phyloP scores from a whole-genome alignment of 306 rosid genomes.

The Dalbergia oliveri region DNA sequence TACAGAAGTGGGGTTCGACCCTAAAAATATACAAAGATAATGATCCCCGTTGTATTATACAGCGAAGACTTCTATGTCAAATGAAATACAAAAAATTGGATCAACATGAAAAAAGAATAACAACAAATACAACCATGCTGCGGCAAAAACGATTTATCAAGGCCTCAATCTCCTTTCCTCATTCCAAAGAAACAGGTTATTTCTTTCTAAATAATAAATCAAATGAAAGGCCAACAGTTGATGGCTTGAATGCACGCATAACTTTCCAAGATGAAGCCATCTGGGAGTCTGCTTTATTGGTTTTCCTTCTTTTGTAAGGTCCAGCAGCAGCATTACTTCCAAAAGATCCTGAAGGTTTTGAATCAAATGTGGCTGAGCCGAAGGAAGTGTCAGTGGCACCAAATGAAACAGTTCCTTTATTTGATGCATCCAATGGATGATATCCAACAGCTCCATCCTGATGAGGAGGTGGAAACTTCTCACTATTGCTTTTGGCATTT shows the following conservation, averaged over 20 bases:
- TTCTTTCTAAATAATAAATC: slow-evolving; percentile 63
- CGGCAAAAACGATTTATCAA: slow-evolving; percentile 40
- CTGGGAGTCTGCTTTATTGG: slow-evolving; percentile 53
- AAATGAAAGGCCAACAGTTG: slow-evolving; percentile 69
- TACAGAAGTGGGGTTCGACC: slow-evolving; percentile 50
- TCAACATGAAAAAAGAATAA: slow-evolving; percentile 35
- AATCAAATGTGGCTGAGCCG: slow-evolving; percentile 61
- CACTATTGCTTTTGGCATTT: slow-evolving; percentile 92
- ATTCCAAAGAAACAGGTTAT: slow-evolving; percentile 52
- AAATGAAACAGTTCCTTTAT: slow-evolving; percentile 73
- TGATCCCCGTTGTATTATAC: slow-evolving; percentile 45
- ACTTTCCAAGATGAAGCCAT: slow-evolving; percentile 70
- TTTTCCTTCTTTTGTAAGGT: slow-evolving; percentile 59
- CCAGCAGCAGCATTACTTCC: slow-evolving; percentile 59
- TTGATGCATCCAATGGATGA: slow-evolving; percentile 67
- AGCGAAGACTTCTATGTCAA: slow-evolving; percentile 41
- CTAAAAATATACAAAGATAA: slow-evolving; percentile 48
- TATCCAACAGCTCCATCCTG: slow-evolving; percentile 90
- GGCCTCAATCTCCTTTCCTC: slow-evolving; percentile 35
- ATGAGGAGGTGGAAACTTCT: slow-evolving; percentile 96
- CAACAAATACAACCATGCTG: slow-evolving; percentile 42
- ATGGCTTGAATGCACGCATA: slow-evolving; percentile 75
- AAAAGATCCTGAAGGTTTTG: slow-evolving; percentile 62
- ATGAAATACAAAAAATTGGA: slow-evolving; percentile 53
- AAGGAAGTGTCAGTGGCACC: slow-evolving; percentile 68